Base-by-base conservation (phyloP, 305 asterid genomes). In the Fraxinus dipetala region DNA sequence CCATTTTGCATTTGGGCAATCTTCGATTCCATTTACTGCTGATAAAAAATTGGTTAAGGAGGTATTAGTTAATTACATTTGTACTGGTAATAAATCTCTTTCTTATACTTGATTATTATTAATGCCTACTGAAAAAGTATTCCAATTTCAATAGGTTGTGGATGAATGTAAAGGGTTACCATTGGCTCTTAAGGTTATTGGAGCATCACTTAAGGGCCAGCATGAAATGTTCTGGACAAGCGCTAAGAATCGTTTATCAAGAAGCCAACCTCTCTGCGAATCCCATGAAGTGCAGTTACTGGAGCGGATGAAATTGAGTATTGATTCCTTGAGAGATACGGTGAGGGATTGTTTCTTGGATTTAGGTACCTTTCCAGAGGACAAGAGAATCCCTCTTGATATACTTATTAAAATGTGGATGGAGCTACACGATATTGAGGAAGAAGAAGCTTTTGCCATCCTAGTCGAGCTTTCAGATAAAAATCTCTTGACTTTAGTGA, bases 381-480 rank as follows among this genome's bases (percentile, higher is more conserved):
- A 93, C 88, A 93, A 91, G 86, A 91, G 87, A 80, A 95, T 95
- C 43, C 98, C 99, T 45, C 88, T 95, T 30, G 96, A 93, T 31
- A 92, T 95, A 77, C 96, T 95, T 75, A 90, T 95, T 86, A 94
- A 94, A 82, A 94, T 94, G 92, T 95, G 99, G 99, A 93, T 91
- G 31, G 99, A 94, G 81, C 88, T 94, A 10, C 99, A 94, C 59
- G 97, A 94, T 78, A 92, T 95, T 24, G 91, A 92, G 1, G 99
- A 91, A 81, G 78, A 90, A 82, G 99, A 95, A 78, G 99, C 96
- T 70, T 95, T 93, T 61, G 94, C 95, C 10, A 87, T 92, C 82
- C 85, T 95, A 59, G 97, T 92, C 28, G 90, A 92, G 90, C 99
- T 95, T 85, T 92, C 99, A 4, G 84, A 92, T 90, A 95, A 91